These are phyloP conservation scores for Penicillium paneum DNA, from an alignment of 2,329 filamentous ascomycete species.

Conservation along the genomic window DNA sequence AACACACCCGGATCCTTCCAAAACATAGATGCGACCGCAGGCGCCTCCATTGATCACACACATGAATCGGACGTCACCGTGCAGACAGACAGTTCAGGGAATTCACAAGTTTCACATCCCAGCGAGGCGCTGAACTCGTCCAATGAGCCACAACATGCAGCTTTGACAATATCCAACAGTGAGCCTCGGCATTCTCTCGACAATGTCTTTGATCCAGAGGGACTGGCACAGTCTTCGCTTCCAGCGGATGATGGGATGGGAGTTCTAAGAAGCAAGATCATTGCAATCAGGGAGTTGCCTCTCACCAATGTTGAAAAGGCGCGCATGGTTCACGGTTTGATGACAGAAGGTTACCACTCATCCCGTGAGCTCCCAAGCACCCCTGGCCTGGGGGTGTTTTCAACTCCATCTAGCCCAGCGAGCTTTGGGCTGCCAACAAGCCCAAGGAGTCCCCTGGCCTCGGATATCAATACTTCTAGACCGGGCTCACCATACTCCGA, in stretches of 20 bases:
- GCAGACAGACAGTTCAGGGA: neutral
- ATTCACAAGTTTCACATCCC: neutral
- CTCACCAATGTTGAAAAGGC: conserved; percentile 65
- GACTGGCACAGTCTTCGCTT: conserved; percentile 37
- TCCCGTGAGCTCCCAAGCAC: conserved; percentile 31
- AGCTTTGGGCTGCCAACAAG: conserved; percentile 29
- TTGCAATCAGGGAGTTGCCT: conserved; percentile 62
- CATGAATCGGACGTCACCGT: neutral
- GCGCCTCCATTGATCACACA: neutral
- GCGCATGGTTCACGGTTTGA: conserved; percentile 64
- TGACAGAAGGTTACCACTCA: conserved; percentile 65
- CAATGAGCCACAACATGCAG: neutral
- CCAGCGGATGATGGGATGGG: conserved; percentile 80
- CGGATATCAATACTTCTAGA: conserved; percentile 22
- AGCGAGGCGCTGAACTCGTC: neutral
- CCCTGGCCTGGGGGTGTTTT: conserved; percentile 6
- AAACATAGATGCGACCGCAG: neutral
- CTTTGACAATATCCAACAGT: neutral
- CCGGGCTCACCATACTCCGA: conserved; percentile 27
- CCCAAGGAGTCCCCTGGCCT: conserved; percentile 32
- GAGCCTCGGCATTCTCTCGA: neutral
- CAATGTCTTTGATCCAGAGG: conserved; percentile 14
- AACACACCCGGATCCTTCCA: conserved; percentile 2
- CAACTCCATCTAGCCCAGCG: conserved; percentile 25
- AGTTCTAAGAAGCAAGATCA: conserved; percentile 63